Evolutionary conservation across 75 land plant genomes (phyloP).

Genomic region (Pinus tabuliformis): DNA sequence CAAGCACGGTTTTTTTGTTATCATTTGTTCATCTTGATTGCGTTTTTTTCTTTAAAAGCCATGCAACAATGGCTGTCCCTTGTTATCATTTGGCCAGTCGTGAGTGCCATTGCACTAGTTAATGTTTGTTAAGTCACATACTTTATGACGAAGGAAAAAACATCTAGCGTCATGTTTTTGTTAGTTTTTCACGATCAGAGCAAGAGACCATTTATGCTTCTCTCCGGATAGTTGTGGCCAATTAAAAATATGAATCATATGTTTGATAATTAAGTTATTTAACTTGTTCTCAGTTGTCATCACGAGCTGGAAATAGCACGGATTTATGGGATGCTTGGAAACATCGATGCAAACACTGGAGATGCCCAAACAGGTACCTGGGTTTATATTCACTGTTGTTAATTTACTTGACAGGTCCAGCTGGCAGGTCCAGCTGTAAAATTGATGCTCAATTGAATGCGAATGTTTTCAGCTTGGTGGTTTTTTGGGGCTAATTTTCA

Average conservation of each 20-base stretch:
- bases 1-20: too few relatives aligned
- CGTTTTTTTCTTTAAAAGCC: too few relatives aligned
- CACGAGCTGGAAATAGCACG: conserved; percentile 97
- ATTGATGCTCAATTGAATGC: background rate
- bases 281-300: conserved; percentile 64
- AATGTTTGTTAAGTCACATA: background rate
- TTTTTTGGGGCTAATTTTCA: background rate
- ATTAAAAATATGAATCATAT: background rate
- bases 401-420: background rate
- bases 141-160: background rate
- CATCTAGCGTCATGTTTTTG: conserved; percentile 7
- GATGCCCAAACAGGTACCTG: conserved; percentile 84
- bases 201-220: background rate
- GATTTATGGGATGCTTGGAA: conserved; percentile 89
- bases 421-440: background rate
- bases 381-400: background rate
- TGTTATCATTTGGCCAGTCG: too few relatives aligned
- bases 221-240: background rate
- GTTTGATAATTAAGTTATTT: conserved; percentile 6
- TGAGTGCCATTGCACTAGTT: background rate
- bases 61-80: background rate
- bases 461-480: too few relatives aligned
- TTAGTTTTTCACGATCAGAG: background rate
- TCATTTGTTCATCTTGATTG: background rate
- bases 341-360: conserved; percentile 94